Conservation (phyloP, 1,284 basidiomycete species). For the Naganishia albida region DNA sequence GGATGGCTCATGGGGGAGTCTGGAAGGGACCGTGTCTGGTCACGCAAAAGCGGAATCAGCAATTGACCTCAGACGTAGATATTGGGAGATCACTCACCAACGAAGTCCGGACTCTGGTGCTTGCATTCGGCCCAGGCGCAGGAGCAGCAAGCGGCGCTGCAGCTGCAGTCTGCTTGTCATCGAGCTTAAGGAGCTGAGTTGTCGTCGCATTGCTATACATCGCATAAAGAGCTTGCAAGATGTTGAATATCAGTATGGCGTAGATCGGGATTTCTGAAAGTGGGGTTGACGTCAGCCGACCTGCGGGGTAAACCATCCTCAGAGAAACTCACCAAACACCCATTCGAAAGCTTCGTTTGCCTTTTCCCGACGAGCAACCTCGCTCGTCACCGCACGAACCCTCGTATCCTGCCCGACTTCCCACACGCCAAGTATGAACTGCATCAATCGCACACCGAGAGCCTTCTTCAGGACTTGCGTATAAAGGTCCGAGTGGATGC, state of each 20-base stretch:
- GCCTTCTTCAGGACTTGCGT: constrained; percentile 14
- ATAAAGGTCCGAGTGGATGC: constrained; percentile 24
- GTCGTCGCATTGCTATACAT: constrained; percentile 21
- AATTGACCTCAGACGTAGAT: no score
- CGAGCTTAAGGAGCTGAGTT: constrained; percentile 15
- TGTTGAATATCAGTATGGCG: constrained; percentile 14
- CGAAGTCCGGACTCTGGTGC: constrained; percentile 13
- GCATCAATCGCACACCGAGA: constrained; percentile 11
- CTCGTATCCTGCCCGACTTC: constrained; percentile 13
- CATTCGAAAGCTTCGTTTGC: constrained; percentile 20
- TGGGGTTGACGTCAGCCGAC: background rate
- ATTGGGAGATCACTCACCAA: constrained; percentile 1
- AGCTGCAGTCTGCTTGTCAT: constrained; percentile 1
- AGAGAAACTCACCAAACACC: constrained; percentile 13
- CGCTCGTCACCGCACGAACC: constrained; percentile 14
- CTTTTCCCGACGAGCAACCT: constrained; percentile 15
- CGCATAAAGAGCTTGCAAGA: constrained; percentile 19
- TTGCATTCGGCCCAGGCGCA: constrained; percentile 13
- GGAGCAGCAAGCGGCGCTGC: constrained; percentile 9
- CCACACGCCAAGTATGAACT: constrained; percentile 5
- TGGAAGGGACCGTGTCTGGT: constrained; percentile 16
- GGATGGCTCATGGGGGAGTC: constrained; percentile 22
- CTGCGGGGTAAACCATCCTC: background rate
- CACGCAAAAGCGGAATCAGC: background rate
- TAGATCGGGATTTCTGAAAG: constrained; percentile 7